Conservation (phyloP, 2,329 filamentous ascomycete species). For the Colletotrichum destructivum region DNA sequence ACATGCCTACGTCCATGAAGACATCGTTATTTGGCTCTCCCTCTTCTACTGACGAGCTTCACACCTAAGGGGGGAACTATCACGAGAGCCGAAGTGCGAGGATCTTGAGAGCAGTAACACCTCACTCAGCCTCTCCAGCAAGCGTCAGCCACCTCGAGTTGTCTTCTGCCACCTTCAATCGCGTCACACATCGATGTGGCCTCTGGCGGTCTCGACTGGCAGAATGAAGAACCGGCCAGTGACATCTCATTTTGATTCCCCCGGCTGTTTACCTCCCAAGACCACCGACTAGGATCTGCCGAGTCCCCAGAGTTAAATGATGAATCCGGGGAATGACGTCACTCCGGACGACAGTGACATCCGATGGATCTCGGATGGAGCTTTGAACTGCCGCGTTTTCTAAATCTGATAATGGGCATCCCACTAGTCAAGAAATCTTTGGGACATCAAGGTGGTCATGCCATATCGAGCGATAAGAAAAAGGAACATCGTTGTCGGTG, state of each 20-base stretch:
- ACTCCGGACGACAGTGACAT: background rate
- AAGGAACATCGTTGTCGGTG: background rate
- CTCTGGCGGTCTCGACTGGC: slow-evolving; percentile 17
- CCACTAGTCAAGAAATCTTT: background rate
- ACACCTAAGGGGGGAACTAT: no score
- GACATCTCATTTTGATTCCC: slow-evolving; percentile 10
- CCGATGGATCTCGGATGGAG: background rate
- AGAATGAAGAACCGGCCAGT: slow-evolving; percentile 15
- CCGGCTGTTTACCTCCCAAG: background rate
- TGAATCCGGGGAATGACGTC: slow-evolving; percentile 23
- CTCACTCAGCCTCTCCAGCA: no score
- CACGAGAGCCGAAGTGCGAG: no score
- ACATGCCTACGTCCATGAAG: no score
- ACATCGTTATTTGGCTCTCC: no score
- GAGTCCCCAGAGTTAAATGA: slow-evolving; percentile 8
- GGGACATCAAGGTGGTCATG: background rate
- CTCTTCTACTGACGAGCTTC: no score
- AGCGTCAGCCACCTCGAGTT: no score
- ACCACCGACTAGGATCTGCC: slow-evolving; percentile 11
- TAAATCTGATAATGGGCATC: background rate
- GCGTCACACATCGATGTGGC: background rate
- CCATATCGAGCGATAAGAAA: background rate
- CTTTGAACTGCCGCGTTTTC: background rate
- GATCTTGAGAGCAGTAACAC: no score
- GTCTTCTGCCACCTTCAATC: background rate